Conservation (phyloP, 805 yeast species). For the Torulaspora gathmanii region DNA sequence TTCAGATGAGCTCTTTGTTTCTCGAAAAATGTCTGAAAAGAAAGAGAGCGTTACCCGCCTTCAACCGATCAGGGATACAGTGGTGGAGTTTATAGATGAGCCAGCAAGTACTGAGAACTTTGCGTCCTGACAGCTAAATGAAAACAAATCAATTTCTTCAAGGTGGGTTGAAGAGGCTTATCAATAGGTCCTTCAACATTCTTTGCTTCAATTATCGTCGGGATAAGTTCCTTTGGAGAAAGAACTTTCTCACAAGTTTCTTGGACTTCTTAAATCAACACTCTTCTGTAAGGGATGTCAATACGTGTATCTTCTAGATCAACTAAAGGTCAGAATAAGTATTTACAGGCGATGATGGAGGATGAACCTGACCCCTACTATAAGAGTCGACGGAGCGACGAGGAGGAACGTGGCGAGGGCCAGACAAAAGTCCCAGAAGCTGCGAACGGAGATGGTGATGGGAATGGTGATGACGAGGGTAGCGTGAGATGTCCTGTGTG, state of each 20-base stretch:
- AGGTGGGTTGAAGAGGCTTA: no score
- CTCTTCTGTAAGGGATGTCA: constrained; percentile 16
- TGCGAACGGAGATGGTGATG: constrained; percentile 18
- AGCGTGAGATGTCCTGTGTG: constrained; percentile 58
- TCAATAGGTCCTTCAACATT: no score
- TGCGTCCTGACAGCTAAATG: no score
- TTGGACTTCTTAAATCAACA: constrained; percentile 2
- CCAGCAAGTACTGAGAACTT: no score
- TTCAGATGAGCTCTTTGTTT: neutral
- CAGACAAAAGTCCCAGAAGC: constrained; percentile 7
- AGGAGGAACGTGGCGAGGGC: constrained; percentile 15
- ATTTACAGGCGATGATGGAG: constrained; percentile 26
- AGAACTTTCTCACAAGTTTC: neutral
- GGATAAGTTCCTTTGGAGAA: neutral
- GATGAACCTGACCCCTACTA: constrained; percentile 28
- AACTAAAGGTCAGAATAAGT: constrained; percentile 40
- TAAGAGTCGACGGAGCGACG: constrained; percentile 13
- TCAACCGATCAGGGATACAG: neutral
- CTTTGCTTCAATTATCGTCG: no score
- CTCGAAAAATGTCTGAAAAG: neutral
- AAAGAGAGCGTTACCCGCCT: neutral
- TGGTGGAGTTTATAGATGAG: neutral
- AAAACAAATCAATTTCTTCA: no score
- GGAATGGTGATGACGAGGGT: constrained; percentile 35
- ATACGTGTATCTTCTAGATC: constrained; percentile 43